Conservation (phyloP, 2,329 filamentous ascomycete species). For the Bisporella sp. region DNA sequence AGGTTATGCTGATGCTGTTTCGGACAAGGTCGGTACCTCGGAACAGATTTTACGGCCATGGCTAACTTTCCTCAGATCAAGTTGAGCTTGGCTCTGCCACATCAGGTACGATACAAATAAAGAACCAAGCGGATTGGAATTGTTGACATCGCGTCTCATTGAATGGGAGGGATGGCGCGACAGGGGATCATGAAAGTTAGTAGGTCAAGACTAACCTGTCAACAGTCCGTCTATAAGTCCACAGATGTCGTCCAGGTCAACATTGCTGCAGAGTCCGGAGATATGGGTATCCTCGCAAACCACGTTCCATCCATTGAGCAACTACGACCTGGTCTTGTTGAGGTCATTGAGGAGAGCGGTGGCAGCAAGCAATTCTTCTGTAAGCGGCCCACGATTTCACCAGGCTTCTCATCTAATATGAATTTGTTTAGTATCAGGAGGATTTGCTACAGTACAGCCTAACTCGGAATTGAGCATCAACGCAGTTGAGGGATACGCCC, state of each 20-base stretch:
- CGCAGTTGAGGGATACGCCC: conserved; percentile 86
- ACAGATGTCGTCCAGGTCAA: conserved; percentile 88
- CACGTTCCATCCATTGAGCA: conserved; percentile 99
- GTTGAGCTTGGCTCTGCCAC: conserved; percentile 94
- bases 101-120: conserved; percentile 68
- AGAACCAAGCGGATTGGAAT: not conserved
- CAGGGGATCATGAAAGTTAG: conserved; percentile 17
- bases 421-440: conserved; percentile 70
- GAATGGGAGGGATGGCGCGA: not conserved
- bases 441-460: conserved; percentile 95
- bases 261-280: conserved; percentile 93
- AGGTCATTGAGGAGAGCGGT: conserved; percentile 90
- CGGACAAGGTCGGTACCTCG: conserved; percentile 61
- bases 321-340: conserved; percentile 91
- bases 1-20: conserved; percentile 82
- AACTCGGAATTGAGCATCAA: conserved; percentile 96
- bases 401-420: conserved; percentile 7
- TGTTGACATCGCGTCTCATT: too few species aligned
- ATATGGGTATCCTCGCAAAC: conserved; percentile 99
- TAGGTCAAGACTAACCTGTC: conserved; percentile 27
- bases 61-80: conserved; percentile 60
- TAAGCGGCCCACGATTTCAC: conserved; percentile 44
- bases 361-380: conserved; percentile 95
- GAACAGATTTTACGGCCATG: conserved; percentile 17
- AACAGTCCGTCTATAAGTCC: conserved; percentile 64